Percentiles rank a stretch among this genome's conserved stretches.
phyloP scores from a whole-genome alignment of 176 grass and related monocot species.

The Areca catechu region DNA sequence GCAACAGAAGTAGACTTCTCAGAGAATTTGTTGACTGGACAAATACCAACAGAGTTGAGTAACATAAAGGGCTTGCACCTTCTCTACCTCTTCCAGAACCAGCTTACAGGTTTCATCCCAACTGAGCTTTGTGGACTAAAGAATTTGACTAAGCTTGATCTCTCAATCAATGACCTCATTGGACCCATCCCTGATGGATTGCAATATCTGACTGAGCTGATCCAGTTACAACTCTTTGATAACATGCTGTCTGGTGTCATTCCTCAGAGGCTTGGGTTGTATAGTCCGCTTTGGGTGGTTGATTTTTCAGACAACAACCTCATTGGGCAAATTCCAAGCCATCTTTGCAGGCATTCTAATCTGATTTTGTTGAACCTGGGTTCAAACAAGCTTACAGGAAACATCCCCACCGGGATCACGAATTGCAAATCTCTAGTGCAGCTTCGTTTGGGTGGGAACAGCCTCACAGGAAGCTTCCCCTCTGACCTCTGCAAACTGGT shows the following conservation, averaged over 20 bases:
- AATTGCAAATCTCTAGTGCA: conserved; percentile 87
- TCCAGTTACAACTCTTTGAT: conserved; percentile 79
- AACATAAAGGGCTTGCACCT: conserved; percentile 57
- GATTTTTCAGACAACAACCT: conserved; percentile 94
- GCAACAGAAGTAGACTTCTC: conserved; percentile 86
- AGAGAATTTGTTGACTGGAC: conserved; percentile 76
- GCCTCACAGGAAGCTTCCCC: conserved; percentile 87
- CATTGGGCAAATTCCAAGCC: conserved; percentile 66
- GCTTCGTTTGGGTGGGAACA: conserved; percentile 64
- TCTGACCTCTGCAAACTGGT: conserved; percentile 62
- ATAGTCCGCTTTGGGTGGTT: conserved; percentile 83
- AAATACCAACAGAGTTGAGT: conserved; percentile 66
- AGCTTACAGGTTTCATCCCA: conserved; percentile 71
- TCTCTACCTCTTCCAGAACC: conserved; percentile 86
- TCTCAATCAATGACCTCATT: conserved; percentile 83
- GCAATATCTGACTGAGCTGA: conserved; percentile 72
- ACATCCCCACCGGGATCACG: conserved; percentile 71
- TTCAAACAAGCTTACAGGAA: conserved; percentile 70
- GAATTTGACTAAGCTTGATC: conserved; percentile 90
- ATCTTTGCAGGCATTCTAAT: conserved; percentile 78
- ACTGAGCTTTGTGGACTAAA: conserved; percentile 49
- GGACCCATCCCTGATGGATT: conserved; percentile 64
- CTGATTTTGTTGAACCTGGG: conserved; percentile 88
- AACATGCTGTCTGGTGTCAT: conserved; percentile 76
- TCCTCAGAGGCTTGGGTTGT: conserved; percentile 73